These are phyloP conservation scores for Linderniella brevidens DNA, from an alignment of 257 asterid genomes.

Conservation along the genomic window DNA sequence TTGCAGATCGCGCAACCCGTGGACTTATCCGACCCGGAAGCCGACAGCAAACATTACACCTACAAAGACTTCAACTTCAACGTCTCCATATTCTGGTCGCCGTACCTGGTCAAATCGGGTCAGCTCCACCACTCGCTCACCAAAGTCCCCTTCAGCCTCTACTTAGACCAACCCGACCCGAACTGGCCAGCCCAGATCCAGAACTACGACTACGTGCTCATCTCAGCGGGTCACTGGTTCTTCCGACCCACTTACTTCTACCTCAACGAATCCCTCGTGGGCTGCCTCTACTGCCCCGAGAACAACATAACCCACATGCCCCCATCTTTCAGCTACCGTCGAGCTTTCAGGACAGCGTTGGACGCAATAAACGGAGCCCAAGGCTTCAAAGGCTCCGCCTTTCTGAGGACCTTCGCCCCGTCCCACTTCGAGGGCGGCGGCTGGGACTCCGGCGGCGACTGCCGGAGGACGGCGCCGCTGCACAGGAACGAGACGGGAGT, in stretches of 20 bases:
- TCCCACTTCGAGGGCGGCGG: constrained; percentile 72
- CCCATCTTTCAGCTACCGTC: constrained; percentile 32
- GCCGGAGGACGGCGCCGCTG: constrained; percentile 51
- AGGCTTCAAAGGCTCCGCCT: constrained; percentile 13
- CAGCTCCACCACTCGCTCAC: constrained; percentile 47
- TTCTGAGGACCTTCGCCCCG: constrained; percentile 44
- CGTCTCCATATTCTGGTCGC: constrained; percentile 59
- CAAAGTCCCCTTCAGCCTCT: constrained; percentile 34
- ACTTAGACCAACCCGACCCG: constrained; percentile 45
- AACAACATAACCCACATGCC: constrained; percentile 13
- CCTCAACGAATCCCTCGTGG: constrained; percentile 13
- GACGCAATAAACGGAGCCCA: constrained; percentile 16
- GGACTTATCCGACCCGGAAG: constrained; percentile 26
- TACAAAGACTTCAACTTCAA: constrained; percentile 44
- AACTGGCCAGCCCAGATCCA: constrained; percentile 40
- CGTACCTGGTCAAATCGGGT: constrained; percentile 41
- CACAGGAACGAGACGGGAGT: constrained; percentile 24
- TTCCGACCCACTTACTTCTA: constrained; percentile 46
- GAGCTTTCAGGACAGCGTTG: constrained; percentile 34
- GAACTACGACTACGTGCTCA: constrained; percentile 29
- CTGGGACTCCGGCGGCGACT: constrained; percentile 61
- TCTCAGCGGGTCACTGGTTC: constrained; percentile 76
- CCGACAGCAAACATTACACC: constrained; percentile 48
- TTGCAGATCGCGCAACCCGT: too few relatives aligned
- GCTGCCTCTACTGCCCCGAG: background rate